Conservation (phyloP, 768 basidiomycete genomes). For the button mushroom (Agaricus bisporus) region DNA sequence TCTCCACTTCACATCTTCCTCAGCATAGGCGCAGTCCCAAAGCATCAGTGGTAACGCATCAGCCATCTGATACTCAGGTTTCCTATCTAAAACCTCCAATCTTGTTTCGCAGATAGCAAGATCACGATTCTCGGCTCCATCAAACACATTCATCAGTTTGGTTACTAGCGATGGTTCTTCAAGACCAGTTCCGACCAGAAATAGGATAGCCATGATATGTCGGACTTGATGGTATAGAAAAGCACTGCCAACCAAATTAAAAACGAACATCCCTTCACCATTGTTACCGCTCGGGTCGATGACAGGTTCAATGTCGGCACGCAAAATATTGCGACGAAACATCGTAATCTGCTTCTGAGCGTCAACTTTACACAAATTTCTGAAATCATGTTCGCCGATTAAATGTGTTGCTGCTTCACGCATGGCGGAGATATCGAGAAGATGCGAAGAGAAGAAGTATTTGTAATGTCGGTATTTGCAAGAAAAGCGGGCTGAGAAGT, state of each 20-base stretch:
- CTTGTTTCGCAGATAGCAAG: too few species aligned
- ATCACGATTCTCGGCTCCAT: slow-evolving; percentile 28
- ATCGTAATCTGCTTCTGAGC: slow-evolving; percentile 39
- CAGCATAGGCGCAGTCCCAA: slow-evolving; percentile 80
- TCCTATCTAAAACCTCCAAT: slow-evolving; percentile 49
- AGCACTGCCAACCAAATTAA: slow-evolving; percentile 72
- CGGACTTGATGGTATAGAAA: slow-evolving; percentile 74
- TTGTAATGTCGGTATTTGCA: slow-evolving; percentile 93
- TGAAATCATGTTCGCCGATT: slow-evolving; percentile 92
- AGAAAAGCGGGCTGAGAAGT: slow-evolving; percentile 85
- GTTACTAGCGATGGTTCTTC: slow-evolving; percentile 67
- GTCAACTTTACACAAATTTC: slow-evolving; percentile 93
- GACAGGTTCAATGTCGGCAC: slow-evolving; percentile 11
- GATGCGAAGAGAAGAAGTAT: slow-evolving; percentile 80
- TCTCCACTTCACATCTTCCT: slow-evolving; percentile 67
- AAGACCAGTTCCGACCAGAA: slow-evolving; percentile 14
- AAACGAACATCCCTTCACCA: slow-evolving; percentile 40
- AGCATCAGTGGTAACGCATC: slow-evolving; percentile 86
- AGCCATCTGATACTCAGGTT: slow-evolving; percentile 93
- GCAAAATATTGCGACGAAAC: slow-evolving; percentile 47
- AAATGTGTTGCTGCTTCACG: slow-evolving; percentile 87
- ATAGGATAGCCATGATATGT: slow-evolving; percentile 16
- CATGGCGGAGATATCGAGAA: slow-evolving; percentile 73
- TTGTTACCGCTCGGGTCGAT: background rate
- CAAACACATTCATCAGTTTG: slow-evolving; percentile 66